Percentiles rank a stretch among this genome's conserved stretches.
Evolutionary conservation across 257 asterid genomes (phyloP).

Genomic region (Scutellaria galericulata): DNA sequence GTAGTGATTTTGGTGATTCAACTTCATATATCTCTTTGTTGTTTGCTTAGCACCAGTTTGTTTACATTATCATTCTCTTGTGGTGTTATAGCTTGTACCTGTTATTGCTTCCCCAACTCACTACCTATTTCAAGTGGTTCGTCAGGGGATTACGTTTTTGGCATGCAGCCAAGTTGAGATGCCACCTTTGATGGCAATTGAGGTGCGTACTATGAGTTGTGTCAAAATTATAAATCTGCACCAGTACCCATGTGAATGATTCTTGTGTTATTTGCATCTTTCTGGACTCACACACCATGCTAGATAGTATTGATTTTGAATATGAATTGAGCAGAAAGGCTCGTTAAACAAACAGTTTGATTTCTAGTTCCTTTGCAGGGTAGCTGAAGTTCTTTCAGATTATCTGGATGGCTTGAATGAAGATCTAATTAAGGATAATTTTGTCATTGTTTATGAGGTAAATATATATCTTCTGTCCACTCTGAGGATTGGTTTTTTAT

Average conservation of each 20-base stretch:
- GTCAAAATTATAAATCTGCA: neutral
- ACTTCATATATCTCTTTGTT: neutral
- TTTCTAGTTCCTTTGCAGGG: too few relatives aligned
- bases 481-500: slow-evolving; percentile 21
- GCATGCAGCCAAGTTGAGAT: slow-evolving; percentile 97
- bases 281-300: too few relatives aligned
- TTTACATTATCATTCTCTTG: slow-evolving; percentile 24
- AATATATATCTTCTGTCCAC: slow-evolving; percentile 29
- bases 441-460: slow-evolving; percentile 94
- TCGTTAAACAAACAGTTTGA: too few relatives aligned
- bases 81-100: slow-evolving; percentile 62
- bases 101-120: slow-evolving; percentile 98
- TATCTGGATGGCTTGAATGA: slow-evolving; percentile 91
- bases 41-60: too few relatives aligned
- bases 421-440: slow-evolving; percentile 93
- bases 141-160: slow-evolving; percentile 90
- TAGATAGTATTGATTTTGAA: neutral
- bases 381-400: too few relatives aligned
- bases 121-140: slow-evolving; percentile 95
- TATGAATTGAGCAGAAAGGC: neutral
- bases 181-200: slow-evolving; percentile 99
- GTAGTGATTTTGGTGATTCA: neutral
- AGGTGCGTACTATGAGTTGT: slow-evolving; percentile 55
- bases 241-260: too few relatives aligned
- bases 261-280: too few relatives aligned